Base-by-base conservation (phyloP, 345 rosid genomes). In the Salix udensis region DNA sequence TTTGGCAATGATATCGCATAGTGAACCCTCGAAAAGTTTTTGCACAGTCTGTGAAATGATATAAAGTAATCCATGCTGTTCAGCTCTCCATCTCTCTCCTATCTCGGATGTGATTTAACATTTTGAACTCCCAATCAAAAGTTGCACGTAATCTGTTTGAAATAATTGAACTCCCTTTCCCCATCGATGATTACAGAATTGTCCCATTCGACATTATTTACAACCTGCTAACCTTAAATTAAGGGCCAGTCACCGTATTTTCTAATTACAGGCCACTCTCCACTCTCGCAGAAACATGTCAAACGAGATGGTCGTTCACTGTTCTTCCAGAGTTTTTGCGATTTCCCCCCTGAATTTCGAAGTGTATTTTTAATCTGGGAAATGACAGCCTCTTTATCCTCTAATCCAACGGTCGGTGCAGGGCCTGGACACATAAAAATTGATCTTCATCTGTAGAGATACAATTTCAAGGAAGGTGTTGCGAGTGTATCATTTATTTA, bases 31-130 rank as follows among this genome's bases (percentile, higher is more conserved):
- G 72, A 61, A 24, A 48, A n/a, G 31, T 44, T 37, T n/a, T 36
- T 30, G 58, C 2, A 44, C 44, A 44, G 74, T 67, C 39, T 28
- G 31, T 34, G 72, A 74, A 71, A 71, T 62, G 83, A 70, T 76
- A 37, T 50, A 80, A 80, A 73, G 74, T 14, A 28, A 52, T 23
- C 62, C 66, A 18, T 18, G 58, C 65, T 23, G 7, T 58, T 14
- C 65, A 37, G 58, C 40, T 9, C 30, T 1, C 4, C 24, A 1
- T 21, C 60, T n/a, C 40, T 4, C 13, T 21, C 62, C 62, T 10
- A n/a, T 55, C 62, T 55, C 36, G 44, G 48, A 28, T 31, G 73
- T 80, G 84, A 80, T 77, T 77, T 74, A 70, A 79, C 76, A 80
- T 80, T 52, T 61, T 68, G 76, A 78, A 75, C 71, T 53, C 46